Conservation (phyloP, 73 alveolate genomes). For the Blepharisma japonicum region DNA sequence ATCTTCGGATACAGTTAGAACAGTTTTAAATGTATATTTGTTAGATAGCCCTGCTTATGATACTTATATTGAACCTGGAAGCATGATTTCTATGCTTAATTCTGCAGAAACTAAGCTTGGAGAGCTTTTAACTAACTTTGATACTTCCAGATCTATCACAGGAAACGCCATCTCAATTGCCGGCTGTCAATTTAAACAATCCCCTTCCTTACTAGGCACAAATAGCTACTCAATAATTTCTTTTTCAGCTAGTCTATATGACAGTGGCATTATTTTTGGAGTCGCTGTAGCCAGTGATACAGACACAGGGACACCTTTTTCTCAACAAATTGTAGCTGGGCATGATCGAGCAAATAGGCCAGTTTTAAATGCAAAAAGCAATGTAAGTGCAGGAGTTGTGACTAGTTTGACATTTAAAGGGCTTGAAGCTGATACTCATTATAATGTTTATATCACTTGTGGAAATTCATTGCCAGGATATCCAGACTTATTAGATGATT, state of each 20-base stretch:
- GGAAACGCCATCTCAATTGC: conserved; percentile 24
- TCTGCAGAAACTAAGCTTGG: not conserved
- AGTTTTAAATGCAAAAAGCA: conserved; percentile 11
- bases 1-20: conserved; percentile 28
- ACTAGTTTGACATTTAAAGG: conserved; percentile 25
- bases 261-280: conserved; percentile 33
- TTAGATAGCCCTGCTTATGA: conserved; percentile 37
- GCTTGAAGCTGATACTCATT: conserved; percentile 33
- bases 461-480: conserved; percentile 27
- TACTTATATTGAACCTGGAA: conserved; percentile 36
- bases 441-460: conserved; percentile 36
- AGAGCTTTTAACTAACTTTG: conserved; percentile 31
- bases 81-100: conserved; percentile 28
- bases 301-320: conserved; percentile 38
- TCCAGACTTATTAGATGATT: conserved; percentile 2
- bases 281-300: conserved; percentile 33
- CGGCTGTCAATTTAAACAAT: conserved; percentile 24
- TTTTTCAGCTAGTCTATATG: conserved; percentile 34
- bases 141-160: conserved; percentile 14
- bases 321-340: conserved; percentile 38
- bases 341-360: conserved; percentile 38
- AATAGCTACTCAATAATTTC: conserved; percentile 15
- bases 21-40: conserved; percentile 33
- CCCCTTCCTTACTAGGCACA: conserved; percentile 34
- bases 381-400: not conserved